These are phyloP conservation scores for Botrytis paeoniae DNA, from an alignment of 2,329 filamentous ascomycete genomes.

Conservation along the genomic window DNA sequence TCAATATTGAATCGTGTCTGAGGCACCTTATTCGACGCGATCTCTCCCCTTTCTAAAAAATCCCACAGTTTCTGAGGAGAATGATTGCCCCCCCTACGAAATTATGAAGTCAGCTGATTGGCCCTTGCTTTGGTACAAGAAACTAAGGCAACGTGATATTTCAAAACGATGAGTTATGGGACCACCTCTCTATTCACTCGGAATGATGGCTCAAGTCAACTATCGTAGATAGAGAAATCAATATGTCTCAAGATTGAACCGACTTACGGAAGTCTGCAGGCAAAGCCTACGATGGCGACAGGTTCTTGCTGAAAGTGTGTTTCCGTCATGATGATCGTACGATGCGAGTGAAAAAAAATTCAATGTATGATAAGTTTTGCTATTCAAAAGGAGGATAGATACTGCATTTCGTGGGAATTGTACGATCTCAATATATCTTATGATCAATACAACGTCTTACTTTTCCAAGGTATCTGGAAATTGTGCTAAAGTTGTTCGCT, in stretches of 20 bases:
- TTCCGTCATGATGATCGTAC: background rate
- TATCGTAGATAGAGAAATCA: no score
- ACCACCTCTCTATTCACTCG: background rate
- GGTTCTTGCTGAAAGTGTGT: background rate
- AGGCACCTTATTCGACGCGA: slow-evolving; percentile 61
- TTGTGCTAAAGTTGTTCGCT: no score
- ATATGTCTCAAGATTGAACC: no score
- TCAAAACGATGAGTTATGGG: background rate
- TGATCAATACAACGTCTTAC: no score
- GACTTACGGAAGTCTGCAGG: background rate
- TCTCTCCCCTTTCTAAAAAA: slow-evolving; percentile 62
- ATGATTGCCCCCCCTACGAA: background rate
- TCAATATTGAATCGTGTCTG: slow-evolving; percentile 67
- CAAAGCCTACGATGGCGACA: slow-evolving; percentile 6
- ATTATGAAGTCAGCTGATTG: slow-evolving; percentile 22
- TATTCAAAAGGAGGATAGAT: no score
- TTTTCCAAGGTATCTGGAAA: no score
- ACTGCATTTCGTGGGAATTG: no score
- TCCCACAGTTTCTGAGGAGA: slow-evolving; percentile 39
- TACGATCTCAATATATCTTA: no score
- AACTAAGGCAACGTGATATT: slow-evolving; percentile 1
- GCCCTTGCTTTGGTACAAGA: slow-evolving; percentile 23
- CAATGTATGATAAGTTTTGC: no score
- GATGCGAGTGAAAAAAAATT: no score
- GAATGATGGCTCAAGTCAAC: background rate